phyloP scores from a whole-genome alignment of 768 basidiomycete genomes.

The Boletus tomentosulus region DNA sequence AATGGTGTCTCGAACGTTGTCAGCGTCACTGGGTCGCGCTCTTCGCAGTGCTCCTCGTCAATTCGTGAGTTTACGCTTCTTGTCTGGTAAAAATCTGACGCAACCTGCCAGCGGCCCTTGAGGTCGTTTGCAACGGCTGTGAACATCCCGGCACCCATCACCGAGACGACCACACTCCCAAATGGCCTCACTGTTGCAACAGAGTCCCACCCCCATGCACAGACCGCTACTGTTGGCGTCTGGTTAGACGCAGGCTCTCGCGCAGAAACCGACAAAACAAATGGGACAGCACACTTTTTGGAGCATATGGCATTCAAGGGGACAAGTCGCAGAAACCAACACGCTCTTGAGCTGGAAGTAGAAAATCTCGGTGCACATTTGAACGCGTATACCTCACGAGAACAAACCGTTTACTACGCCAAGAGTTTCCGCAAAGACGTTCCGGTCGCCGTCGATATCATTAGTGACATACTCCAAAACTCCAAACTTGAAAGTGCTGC shows the following conservation, averaged over 20 bases:
- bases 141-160: constrained; percentile 65
- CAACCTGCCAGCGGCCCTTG: constrained; percentile 41
- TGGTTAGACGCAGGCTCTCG: constrained; percentile 99
- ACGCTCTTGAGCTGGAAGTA: constrained; percentile 91
- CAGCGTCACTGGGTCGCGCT: constrained; percentile 40
- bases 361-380: constrained; percentile 97
- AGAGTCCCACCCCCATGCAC: constrained; percentile 82
- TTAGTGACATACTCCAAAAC: constrained; percentile 96
- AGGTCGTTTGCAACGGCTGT: constrained; percentile 74
- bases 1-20: constrained; percentile 47
- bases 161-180: constrained; percentile 86
- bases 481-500: constrained; percentile 85
- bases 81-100: not conserved
- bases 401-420: constrained; percentile 99
- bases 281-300: constrained; percentile 96
- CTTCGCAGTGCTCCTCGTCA: constrained; percentile 37
- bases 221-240: constrained; percentile 97
- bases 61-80: constrained; percentile 26
- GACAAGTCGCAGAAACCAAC: constrained; percentile 82
- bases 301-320: constrained; percentile 99
- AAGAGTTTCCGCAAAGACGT: constrained; percentile 98
- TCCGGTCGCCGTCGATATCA: constrained; percentile 86
- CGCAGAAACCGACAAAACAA: constrained; percentile 92
- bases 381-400: constrained; percentile 97
- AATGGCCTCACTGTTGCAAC: constrained; percentile 97